A percentile compares a stretch with the other conserved stretches of the same genome.
phyloP scores from a whole-genome alignment of 805 yeast species.

The Nakazawaea holstii region DNA sequence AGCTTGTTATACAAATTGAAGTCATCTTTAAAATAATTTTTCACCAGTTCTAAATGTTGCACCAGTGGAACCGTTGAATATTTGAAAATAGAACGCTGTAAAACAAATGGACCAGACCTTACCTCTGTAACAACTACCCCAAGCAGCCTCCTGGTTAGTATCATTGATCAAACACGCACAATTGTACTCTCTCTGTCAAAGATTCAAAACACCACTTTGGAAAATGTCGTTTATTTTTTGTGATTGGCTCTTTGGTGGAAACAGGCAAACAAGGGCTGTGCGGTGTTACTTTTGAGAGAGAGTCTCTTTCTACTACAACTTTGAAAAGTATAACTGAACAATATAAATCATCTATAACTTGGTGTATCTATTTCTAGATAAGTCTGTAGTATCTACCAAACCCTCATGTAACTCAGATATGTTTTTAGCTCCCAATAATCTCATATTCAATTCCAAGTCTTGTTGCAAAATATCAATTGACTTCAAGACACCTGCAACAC shows the following conservation, averaged over 20 bases:
- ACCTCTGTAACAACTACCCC: neutral
- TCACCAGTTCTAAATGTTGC: slow-evolving; percentile 2
- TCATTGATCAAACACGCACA: no score
- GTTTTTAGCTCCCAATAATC: slow-evolving; percentile 53
- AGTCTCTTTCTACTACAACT: no score
- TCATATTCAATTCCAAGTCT: slow-evolving; percentile 62
- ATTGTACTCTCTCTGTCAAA: no score
- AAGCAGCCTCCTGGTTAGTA: neutral
- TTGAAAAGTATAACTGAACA: no score
- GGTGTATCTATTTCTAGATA: neutral
- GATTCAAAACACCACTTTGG: neutral
- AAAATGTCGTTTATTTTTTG: neutral
- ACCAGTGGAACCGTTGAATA: neutral
- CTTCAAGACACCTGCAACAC: slow-evolving; percentile 64
- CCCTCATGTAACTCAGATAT: slow-evolving; percentile 39
- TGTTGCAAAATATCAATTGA: slow-evolving; percentile 58
- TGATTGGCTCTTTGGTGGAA: neutral
- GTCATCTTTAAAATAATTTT: slow-evolving; percentile 4
- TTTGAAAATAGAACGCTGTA: neutral
- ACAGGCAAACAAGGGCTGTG: no score
- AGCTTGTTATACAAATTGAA: slow-evolving; percentile 6
- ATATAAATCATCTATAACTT: neutral
- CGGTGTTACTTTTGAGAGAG: no score
- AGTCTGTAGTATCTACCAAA: slow-evolving; percentile 28
- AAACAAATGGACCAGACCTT: neutral